Percentiles rank a stretch among this genome's conserved stretches.
phyloP scores from a whole-genome alignment of 2,329 filamentous ascomycete species.

The Malbranchea zuffiana region DNA sequence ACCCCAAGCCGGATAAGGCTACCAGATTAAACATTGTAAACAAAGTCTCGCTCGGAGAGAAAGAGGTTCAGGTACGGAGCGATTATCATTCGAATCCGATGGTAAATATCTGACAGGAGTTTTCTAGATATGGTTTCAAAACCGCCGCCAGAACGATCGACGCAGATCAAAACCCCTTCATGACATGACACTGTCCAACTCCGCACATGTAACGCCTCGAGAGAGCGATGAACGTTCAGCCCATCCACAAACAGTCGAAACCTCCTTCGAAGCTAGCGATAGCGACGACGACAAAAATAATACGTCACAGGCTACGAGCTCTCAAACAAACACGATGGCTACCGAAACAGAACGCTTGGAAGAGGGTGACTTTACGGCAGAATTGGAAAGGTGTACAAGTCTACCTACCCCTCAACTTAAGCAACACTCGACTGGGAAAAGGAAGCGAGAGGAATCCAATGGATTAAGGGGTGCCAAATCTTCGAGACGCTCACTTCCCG shows the following conservation, averaged over 20 bases:
- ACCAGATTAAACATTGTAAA: constrained; percentile 74
- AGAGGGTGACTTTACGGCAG: constrained; percentile 14
- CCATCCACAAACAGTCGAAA: too few species aligned
- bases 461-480: constrained; percentile 1
- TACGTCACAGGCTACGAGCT: neutral
- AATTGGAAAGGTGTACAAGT: too few species aligned
- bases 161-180: constrained; percentile 64
- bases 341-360: constrained; percentile 17
- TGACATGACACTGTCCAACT: neutral
- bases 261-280: neutral
- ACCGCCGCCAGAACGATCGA: constrained; percentile 82
- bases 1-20: constrained; percentile 84
- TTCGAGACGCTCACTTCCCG: constrained; percentile 4
- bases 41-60: constrained; percentile 81
- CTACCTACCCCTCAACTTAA: constrained; percentile 18
- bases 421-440: constrained; percentile 9
- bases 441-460: constrained; percentile 11
- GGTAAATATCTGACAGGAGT: neutral
- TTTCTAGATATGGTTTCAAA: constrained; percentile 90
- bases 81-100: neutral
- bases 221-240: too few species aligned
- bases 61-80: constrained; percentile 78
- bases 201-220: too few species aligned
- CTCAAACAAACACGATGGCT: constrained; percentile 6
- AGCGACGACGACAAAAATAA: neutral